phyloP scores from a whole-genome alignment of 352 stramenopile species.

The Pythium guiyangense region DNA sequence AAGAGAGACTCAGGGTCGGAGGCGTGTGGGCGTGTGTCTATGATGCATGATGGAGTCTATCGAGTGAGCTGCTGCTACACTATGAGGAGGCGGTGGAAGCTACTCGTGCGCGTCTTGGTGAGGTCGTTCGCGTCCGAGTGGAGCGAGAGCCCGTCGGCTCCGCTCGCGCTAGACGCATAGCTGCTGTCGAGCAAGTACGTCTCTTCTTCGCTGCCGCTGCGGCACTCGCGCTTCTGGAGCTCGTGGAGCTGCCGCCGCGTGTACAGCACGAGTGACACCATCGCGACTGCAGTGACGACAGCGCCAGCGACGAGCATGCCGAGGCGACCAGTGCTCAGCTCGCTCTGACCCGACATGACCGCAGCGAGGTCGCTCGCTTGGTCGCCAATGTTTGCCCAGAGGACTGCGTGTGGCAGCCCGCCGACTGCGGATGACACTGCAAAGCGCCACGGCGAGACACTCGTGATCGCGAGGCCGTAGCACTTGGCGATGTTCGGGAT shows the following conservation, averaged over 20 bases:
- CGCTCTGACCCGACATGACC: conserved; percentile 43
- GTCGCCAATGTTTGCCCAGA: conserved; percentile 70
- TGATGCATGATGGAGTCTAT: too few relatives aligned
- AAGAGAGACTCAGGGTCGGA: too few relatives aligned
- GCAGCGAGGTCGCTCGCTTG: conserved; percentile 63
- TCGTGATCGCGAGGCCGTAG: conserved; percentile 74
- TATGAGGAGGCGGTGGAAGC: conserved; percentile 10
- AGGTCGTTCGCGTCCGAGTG: conserved; percentile 13
- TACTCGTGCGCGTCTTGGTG: conserved; percentile 26
- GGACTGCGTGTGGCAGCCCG: conserved; percentile 48
- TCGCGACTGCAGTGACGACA: conserved; percentile 43
- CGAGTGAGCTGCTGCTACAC: too few relatives aligned
- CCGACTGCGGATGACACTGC: conserved; percentile 48
- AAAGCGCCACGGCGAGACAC: conserved; percentile 55
- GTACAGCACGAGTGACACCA: conserved; percentile 60
- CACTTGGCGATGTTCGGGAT: conserved; percentile 76
- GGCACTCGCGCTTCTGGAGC: conserved; percentile 54
- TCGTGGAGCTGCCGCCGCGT: conserved; percentile 53
- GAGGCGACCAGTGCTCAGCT: conserved; percentile 40
- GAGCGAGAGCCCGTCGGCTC: not conserved
- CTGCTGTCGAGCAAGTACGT: conserved; percentile 10
- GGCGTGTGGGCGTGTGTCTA: too few relatives aligned
- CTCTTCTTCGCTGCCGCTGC: conserved; percentile 48
- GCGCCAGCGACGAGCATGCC: conserved; percentile 35
- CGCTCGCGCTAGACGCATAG: not conserved